A percentile compares a stretch with the other conserved stretches of the same genome.
Evolutionary conservation across 2,329 filamentous ascomycete genomes (phyloP).

Genomic region (Zymoseptoria tritici): DNA sequence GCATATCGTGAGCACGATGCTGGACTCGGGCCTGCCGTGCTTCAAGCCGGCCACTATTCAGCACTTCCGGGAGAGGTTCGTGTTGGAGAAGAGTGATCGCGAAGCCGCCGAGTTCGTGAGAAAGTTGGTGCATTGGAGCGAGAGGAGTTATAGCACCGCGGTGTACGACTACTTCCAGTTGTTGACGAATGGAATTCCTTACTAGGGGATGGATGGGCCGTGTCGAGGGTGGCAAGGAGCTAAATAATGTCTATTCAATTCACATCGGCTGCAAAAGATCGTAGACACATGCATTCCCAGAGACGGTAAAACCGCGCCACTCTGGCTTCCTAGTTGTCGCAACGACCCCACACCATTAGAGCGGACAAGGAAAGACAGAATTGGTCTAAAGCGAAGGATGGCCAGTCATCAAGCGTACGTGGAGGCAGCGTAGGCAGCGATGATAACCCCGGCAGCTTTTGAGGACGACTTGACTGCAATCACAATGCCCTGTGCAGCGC

Average conservation of each 20-base stretch:
- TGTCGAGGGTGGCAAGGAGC: no score
- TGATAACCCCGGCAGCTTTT: no score
- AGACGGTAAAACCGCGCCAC: not conserved
- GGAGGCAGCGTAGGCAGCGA: no score
- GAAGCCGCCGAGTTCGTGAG: constrained; percentile 94
- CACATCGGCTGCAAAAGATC: not conserved
- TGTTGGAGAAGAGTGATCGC: constrained; percentile 80
- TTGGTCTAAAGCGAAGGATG: no score
- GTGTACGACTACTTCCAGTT: constrained; percentile 98
- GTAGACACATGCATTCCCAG: not conserved
- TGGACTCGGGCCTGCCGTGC: constrained; percentile 90
- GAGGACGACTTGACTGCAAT: no score
- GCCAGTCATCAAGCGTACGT: no score
- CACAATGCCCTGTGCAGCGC: no score
- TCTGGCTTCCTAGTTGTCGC: no score
- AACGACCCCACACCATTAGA: no score
- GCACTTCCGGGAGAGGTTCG: constrained; percentile 88
- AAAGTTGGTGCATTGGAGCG: constrained; percentile 81
- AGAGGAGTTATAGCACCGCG: constrained; percentile 82
- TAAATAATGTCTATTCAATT: not conserved
- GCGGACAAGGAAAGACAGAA: no score
- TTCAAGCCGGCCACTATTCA: constrained; percentile 94
- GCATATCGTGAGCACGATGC: constrained; percentile 88
- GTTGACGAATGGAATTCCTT: constrained; percentile 94
- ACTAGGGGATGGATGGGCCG: constrained; percentile 46